Conservation (phyloP, 2,329 filamentous ascomycete genomes). For the Neonectria punicea region DNA sequence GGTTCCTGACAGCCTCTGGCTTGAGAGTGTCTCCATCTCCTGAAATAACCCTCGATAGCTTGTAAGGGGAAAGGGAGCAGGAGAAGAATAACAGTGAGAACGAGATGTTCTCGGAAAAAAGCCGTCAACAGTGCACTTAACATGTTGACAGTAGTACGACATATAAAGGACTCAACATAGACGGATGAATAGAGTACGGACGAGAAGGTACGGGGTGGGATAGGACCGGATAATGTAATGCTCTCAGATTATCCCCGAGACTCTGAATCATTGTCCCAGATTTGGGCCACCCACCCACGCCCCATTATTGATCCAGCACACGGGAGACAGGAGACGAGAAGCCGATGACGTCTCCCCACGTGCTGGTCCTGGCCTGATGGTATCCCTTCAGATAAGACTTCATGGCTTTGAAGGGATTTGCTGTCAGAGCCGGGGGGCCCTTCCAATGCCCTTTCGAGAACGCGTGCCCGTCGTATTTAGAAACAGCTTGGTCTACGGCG, state of each 20-base stretch:
- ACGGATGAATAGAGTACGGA: slow-evolving; percentile 24
- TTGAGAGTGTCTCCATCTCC: slow-evolving; percentile 31
- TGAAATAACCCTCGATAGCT: slow-evolving; percentile 25
- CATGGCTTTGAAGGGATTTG: slow-evolving; percentile 17
- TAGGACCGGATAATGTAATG: slow-evolving; percentile 36
- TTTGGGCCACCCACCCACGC: slow-evolving; percentile 29
- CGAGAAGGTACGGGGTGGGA: slow-evolving; percentile 28
- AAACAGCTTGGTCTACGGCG: slow-evolving; percentile 21
- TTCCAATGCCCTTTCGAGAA: slow-evolving; percentile 14
- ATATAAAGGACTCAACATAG: slow-evolving; percentile 9
- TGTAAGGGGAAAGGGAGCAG: slow-evolving; percentile 31
- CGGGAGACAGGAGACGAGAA: slow-evolving; percentile 1
- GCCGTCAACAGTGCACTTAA: slow-evolving; percentile 25
- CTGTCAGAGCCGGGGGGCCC: slow-evolving; percentile 13
- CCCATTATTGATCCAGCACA: slow-evolving; percentile 18
- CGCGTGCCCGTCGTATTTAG: slow-evolving; percentile 22
- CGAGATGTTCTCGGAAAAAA: slow-evolving; percentile 32
- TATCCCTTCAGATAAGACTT: slow-evolving; percentile 24
- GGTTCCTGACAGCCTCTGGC: slow-evolving; percentile 38
- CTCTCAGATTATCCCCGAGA: slow-evolving; percentile 38
- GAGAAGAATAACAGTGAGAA: slow-evolving; percentile 31
- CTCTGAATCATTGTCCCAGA: slow-evolving; percentile 43
- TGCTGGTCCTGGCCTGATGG: slow-evolving; percentile 16
- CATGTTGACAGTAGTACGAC: slow-evolving; percentile 28
- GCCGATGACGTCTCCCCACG: slow-evolving; percentile 13